Evolutionary conservation across 106 monocot species (phyloP).

Genomic region (Dendrobium chrysotoxum): DNA sequence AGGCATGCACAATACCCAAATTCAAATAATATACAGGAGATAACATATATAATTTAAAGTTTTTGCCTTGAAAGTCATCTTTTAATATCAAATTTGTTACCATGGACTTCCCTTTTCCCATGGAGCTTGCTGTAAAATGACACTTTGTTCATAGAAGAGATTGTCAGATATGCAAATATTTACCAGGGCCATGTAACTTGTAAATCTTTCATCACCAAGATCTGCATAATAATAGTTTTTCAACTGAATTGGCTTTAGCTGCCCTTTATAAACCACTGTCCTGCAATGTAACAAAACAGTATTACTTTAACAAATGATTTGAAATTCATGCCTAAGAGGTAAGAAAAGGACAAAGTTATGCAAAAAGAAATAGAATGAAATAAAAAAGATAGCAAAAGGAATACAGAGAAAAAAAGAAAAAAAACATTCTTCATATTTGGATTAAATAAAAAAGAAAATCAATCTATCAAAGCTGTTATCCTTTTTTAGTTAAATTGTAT

Average conservation of each 20-base stretch:
- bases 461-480: not conserved
- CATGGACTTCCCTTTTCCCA: constrained; percentile 27
- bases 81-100: constrained; percentile 30
- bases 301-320: not conserved
- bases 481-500: not conserved
- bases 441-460: not conserved
- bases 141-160: constrained; percentile 30
- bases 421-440: not conserved
- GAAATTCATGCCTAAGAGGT: not conserved
- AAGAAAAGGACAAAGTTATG: not conserved
- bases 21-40: constrained; percentile 30
- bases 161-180: constrained; percentile 37
- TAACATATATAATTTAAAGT: constrained; percentile 19
- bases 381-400: not conserved
- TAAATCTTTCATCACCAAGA: constrained; percentile 89
- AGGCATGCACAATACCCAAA: constrained; percentile 48
- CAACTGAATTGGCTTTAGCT: constrained; percentile 82
- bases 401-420: not conserved
- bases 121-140: constrained; percentile 35
- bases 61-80: constrained; percentile 16
- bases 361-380: not conserved
- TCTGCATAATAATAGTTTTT: constrained; percentile 90
- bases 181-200: constrained; percentile 99
- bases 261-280: constrained; percentile 97
- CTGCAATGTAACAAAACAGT: constrained; percentile 26